phyloP scores from a whole-genome alignment of 2,329 filamentous ascomycete genomes.

The Fusarium longipes region DNA sequence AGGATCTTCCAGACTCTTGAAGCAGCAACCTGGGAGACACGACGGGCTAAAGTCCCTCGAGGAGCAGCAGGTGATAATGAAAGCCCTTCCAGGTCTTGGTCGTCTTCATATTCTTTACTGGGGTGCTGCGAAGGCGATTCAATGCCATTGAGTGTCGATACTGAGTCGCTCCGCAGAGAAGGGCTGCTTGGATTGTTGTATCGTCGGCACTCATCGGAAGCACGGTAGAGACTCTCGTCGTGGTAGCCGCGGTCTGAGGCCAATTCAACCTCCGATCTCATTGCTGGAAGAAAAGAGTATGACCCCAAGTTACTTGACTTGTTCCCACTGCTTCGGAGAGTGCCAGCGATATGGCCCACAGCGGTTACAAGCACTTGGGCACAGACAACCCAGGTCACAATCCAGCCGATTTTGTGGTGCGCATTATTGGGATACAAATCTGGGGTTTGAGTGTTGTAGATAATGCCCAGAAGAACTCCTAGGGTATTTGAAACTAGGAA shows the following conservation, averaged over 20 bases:
- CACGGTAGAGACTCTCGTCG: conserved; percentile 62
- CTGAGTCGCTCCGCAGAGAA: conserved; percentile 72
- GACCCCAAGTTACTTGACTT: background rate
- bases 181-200: conserved; percentile 77
- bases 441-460: conserved; percentile 85
- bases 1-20: conserved; percentile 68
- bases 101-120: conserved; percentile 63
- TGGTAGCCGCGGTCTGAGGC: conserved; percentile 58
- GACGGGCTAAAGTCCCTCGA: conserved; percentile 63
- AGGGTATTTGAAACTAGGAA: conserved; percentile 73
- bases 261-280: conserved; percentile 52
- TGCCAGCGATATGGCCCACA: conserved; percentile 66
- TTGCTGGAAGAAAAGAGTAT: conserved; percentile 71
- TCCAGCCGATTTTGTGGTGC: conserved; percentile 91
- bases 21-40: conserved; percentile 67
- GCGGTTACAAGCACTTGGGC: conserved; percentile 77
- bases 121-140: conserved; percentile 53
- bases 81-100: conserved; percentile 54
- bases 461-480: conserved; percentile 71
- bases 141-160: conserved; percentile 65
- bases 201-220: conserved; percentile 78
- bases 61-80: conserved; percentile 50
- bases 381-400: conserved; percentile 76
- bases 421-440: conserved; percentile 88
- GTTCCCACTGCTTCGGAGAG: background rate